phyloP scores from a whole-genome alignment of 2,329 filamentous ascomycete species.

The Exutisphaerella laricina region DNA sequence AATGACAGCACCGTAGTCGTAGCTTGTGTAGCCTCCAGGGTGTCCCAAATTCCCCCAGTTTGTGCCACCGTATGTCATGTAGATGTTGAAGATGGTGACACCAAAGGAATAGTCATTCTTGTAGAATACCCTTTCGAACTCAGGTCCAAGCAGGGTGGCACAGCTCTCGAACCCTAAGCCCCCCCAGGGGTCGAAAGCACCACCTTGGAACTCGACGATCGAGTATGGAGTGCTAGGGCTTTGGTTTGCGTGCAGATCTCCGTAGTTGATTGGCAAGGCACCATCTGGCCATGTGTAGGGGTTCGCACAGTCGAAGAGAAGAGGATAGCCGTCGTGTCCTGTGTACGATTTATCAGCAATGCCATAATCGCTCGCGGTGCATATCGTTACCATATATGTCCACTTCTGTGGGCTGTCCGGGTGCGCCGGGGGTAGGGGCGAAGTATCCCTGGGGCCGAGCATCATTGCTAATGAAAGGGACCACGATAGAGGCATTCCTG shows the following conservation, averaged over 20 bases:
- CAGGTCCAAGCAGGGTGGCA: conserved; percentile 59
- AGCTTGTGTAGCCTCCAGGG: conserved; percentile 53
- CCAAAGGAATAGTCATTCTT: conserved; percentile 50
- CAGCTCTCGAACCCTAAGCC: conserved; percentile 66
- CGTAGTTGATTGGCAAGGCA: conserved; percentile 53
- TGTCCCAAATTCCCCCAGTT: conserved; percentile 80
- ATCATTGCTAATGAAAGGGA: conserved; percentile 73
- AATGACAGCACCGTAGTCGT: conserved; percentile 60
- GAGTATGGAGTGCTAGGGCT: conserved; percentile 63
- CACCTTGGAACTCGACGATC: conserved; percentile 50
- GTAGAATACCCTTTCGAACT: conserved; percentile 73
- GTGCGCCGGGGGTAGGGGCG: conserved; percentile 36
- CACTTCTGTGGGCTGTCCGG: conserved; percentile 50
- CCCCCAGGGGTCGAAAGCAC: conserved; percentile 67
- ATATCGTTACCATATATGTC: conserved; percentile 52
- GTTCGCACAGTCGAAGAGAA: conserved; percentile 56
- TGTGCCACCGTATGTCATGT: conserved; percentile 75
- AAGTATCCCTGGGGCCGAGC: conserved; percentile 56
- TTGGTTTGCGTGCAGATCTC: conserved; percentile 50
- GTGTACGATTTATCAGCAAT: conserved; percentile 23
- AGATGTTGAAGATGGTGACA: conserved; percentile 63
- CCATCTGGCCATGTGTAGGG: conserved; percentile 56
- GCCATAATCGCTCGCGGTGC: background rate
- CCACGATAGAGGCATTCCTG: conserved; percentile 61
- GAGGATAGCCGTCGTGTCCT: conserved; percentile 62